phyloP scores from a whole-genome alignment of 164 flowering plant genomes.

The Annona squamosa region DNA sequence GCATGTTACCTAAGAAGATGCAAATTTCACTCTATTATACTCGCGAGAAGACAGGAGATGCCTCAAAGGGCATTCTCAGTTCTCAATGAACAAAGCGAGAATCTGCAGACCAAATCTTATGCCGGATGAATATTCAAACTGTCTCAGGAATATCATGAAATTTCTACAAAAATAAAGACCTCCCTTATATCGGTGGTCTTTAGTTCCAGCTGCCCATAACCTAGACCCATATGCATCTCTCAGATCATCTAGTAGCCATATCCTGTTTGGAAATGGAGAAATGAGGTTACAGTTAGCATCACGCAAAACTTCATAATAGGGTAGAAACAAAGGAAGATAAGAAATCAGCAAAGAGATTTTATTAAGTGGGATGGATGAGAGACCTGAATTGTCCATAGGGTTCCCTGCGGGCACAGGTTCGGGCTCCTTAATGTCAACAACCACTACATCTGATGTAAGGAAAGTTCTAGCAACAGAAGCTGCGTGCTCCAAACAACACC shows the following conservation, averaged over 20 bases:
- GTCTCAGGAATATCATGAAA: no score
- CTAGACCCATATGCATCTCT: neutral
- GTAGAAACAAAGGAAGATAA: neutral
- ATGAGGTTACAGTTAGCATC: neutral
- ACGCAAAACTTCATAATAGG: neutral
- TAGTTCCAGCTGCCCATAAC: neutral
- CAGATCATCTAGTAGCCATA: neutral
- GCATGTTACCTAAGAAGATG: no score
- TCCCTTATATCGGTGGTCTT: neutral
- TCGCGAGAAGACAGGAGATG: no score
- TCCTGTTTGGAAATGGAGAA: neutral
- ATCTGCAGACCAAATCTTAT: no score
- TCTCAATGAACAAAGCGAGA: no score
- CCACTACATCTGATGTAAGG: conserved; percentile 86
- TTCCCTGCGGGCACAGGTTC: conserved; percentile 58
- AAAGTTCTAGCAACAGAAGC: conserved; percentile 84
- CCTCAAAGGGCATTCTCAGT: no score
- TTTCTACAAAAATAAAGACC: neutral
- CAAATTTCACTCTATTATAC: no score
- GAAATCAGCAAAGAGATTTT: neutral
- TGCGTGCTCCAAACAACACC: conserved; percentile 92
- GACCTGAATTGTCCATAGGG: conserved; percentile 89
- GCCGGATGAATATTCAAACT: no score
- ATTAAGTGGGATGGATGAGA: neutral
- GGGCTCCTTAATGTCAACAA: conserved; percentile 84